A percentile compares a stretch with the other conserved stretches of the same genome.
Evolutionary conservation across 176 grass and related monocot genomes (phyloP).

Genomic region (Cenchrus fungigraminus): DNA sequence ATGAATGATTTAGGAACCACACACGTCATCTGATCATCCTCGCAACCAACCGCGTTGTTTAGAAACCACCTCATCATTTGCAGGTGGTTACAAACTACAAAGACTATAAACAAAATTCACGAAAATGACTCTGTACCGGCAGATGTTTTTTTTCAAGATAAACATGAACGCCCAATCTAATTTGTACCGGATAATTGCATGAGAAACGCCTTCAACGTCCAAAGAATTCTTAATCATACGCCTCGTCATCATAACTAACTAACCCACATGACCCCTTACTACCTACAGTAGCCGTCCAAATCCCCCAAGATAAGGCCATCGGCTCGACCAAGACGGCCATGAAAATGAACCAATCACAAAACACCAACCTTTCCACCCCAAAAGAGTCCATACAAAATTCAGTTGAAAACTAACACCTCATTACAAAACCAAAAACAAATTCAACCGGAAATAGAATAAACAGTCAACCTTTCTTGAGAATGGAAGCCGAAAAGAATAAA

Average conservation of each 20-base stretch:
- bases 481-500: neutral
- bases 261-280: slow-evolving; percentile 11
- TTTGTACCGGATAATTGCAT: slow-evolving; percentile 3
- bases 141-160: neutral
- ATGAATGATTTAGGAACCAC: neutral
- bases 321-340: slow-evolving; percentile 10
- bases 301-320: neutral
- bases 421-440: neutral
- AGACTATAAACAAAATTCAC: neutral
- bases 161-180: slow-evolving; percentile 11
- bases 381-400: neutral
- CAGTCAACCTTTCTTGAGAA: slow-evolving; percentile 15
- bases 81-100: neutral
- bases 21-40: neutral
- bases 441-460: neutral
- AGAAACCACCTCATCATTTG: neutral
- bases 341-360: slow-evolving; percentile 28
- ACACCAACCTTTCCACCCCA: neutral
- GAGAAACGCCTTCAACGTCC: no score
- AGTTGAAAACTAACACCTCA: neutral
- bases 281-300: slow-evolving; percentile 13
- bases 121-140: neutral
- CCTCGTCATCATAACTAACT: slow-evolving; percentile 37
- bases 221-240: slow-evolving; percentile 22
- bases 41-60: neutral